Evolutionary conservation across 257 asterid genomes (phyloP), one percentile per base, ranked within the genome.

Genomic region (Solanum infundibuliforme): DNA sequence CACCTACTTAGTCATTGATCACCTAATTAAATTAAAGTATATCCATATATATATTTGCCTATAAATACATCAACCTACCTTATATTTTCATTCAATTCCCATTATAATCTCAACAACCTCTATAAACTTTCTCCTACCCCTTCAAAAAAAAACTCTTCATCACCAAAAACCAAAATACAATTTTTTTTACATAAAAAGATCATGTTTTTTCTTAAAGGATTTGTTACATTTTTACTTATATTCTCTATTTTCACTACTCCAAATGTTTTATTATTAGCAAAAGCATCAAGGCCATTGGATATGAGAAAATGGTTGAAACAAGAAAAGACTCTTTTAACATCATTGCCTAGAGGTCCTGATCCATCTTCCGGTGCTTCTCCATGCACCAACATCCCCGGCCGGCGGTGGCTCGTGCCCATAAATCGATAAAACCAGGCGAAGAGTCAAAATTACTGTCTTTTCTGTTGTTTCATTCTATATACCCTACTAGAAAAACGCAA

Each of bases 301-400:
- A 84, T 32, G 87, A 38, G 8, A 66, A 84, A 62, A 84, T 36
- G 87, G 87, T 43, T 85, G 79, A 85, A 29, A 68, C 68, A 18
- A 68, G 31, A 85, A 68, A 11, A 55, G 7, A n/a, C 10, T 18
- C 13, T 87, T 41, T 16, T 25, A 29, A 31, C 75, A 6, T 77
- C 89, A 8, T 69, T 87, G 85, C 86, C 89, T n/a, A 79, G 81
- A 25, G 89, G 86, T 4, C 0, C 27, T 3, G 77, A 8, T 18
- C 89, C 89, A 77, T 43, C 86, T 7, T 87, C 81, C 1, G 86
- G 81, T 55, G 34, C 89, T 62, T 87, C 89, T 38, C 86, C 86
- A 6, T 87, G 89, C 86, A 87, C 89, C 58, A 41, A 87, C 66
- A 79, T 87, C 27, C 81, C 79, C 68, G 86, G 86, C 18, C 14